phyloP scores from a whole-genome alignment of 2,329 filamentous ascomycete genomes.

The Neoscytalidium dimidiatum region DNA sequence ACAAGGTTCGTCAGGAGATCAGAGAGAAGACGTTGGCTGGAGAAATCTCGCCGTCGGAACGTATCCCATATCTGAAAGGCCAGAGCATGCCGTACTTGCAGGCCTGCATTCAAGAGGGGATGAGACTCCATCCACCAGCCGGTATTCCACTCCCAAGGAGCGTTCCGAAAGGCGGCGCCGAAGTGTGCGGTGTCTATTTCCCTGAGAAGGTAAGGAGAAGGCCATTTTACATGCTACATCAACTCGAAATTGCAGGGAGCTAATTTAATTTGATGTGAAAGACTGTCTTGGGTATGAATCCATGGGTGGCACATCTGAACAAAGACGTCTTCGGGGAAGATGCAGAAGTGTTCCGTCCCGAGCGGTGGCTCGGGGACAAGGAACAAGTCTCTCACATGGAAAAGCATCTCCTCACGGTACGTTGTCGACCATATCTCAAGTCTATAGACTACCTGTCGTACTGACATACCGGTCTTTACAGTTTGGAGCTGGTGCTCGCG shows the following conservation, averaged over 20 bases:
- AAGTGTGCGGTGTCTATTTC: conserved; percentile 31
- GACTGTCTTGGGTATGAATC: conserved; percentile 46
- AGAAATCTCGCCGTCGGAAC: neutral
- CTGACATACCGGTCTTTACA: neutral
- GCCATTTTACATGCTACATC: neutral
- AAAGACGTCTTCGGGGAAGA: conserved; percentile 42
- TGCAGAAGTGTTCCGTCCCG: conserved; percentile 44
- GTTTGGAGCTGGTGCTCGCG: conserved; percentile 36
- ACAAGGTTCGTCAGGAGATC: neutral
- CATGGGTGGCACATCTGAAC: conserved; percentile 47
- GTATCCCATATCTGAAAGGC: neutral
- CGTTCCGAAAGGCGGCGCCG: conserved; percentile 32
- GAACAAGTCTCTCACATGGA: conserved; percentile 32
- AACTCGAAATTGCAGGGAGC: neutral
- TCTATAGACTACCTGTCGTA: neutral
- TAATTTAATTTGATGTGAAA: conserved; percentile 16
- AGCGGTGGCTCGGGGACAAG: conserved; percentile 46
- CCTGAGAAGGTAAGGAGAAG: conserved; percentile 25
- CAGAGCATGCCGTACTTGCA: conserved; percentile 30
- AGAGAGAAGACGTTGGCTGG: neutral
- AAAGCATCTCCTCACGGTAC: conserved; percentile 27
- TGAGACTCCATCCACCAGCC: conserved; percentile 38
- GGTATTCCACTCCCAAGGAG: conserved; percentile 32
- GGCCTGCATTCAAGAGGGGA: conserved; percentile 40
- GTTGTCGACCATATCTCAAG: neutral